phyloP scores from a whole-genome alignment of 2,329 filamentous ascomycete genomes.

The Paradendryphiella salina region DNA sequence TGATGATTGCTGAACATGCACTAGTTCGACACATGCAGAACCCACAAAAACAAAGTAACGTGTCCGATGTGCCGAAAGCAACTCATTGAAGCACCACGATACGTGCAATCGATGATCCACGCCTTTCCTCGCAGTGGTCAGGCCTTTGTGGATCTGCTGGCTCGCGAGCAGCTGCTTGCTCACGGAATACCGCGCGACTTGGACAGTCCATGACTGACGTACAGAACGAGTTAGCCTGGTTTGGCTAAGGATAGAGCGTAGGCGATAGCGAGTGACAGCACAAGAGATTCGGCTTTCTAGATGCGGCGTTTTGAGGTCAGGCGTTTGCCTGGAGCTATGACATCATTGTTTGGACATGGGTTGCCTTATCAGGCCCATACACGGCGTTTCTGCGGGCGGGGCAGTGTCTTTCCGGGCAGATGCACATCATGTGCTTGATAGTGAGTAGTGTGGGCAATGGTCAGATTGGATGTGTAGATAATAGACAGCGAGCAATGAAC shows the following conservation, averaged over 20 bases:
- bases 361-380: conserved; percentile 7
- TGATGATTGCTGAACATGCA: conserved; percentile 1
- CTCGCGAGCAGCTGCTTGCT: conserved; percentile 23
- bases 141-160: conserved; percentile 24
- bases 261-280: neutral
- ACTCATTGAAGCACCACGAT: conserved; percentile 31
- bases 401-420: conserved; percentile 1
- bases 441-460: neutral
- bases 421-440: conserved; percentile 3
- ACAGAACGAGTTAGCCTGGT: too few species aligned
- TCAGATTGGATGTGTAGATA: conserved; percentile 9
- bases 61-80: conserved; percentile 46
- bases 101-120: conserved; percentile 14
- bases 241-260: neutral
- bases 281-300: neutral
- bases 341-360: conserved; percentile 22
- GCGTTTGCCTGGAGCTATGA: conserved; percentile 13
- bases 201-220: conserved; percentile 6
- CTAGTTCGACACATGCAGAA: conserved; percentile 37
- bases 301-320: neutral
- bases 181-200: conserved; percentile 27
- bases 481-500: neutral
- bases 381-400: conserved; percentile 16
- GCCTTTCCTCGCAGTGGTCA: conserved; percentile 13
- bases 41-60: conserved; percentile 44